Evolutionary conservation across 2,329 filamentous ascomycete species (phyloP), one percentile per base, ranked within the genome.

Genomic region (Paraphoma chrysanthemicola): DNA sequence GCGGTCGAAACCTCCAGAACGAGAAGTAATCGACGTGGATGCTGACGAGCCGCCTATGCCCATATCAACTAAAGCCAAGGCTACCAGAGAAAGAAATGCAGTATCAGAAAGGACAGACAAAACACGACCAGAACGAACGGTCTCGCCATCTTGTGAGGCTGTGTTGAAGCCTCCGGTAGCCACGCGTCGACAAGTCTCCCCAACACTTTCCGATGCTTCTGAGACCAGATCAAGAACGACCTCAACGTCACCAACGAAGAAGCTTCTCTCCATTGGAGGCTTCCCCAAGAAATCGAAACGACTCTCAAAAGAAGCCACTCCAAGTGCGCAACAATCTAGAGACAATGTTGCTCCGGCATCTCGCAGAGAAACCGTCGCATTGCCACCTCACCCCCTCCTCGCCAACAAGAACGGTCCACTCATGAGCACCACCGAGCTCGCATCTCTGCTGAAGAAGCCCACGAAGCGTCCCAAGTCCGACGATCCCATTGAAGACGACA

Each of bases 341-440:
- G 23, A 23, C 23, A 23, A 43, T 28, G 52, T 43, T 44, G 30
- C 30, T n/a, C 51, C 53, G 1, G 44, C 28, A 11, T 30, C 42
- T 41, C 60, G 53, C 9, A 60, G 59, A 17, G 53, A 61, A 29
- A 60, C 61, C 9, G 48, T 61, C 6, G 42, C 50, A 5, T 52
- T 68, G 0, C 69, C 65, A 8, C 66, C 66, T 6, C 65, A 69
- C 43, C 63, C 68, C 1, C 49, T 67, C 1, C 51, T 56, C 10
- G 54, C 65, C 17, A 63, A 57, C 9, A 68, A 62, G 28, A 60
- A 60, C 18, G 66, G 62, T 0, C 66, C 64, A 1, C 29, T 69
- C 8, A 70, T 73, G 67, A 73, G 50, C 16, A 73, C 69, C 1
- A 69, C 64, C 2, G 67, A 73, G 56, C 66, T 71, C 0, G 67